These are phyloP conservation scores for Tulasnella sp. DNA, from an alignment of 768 basidiomycete genomes.

Conservation along the genomic window DNA sequence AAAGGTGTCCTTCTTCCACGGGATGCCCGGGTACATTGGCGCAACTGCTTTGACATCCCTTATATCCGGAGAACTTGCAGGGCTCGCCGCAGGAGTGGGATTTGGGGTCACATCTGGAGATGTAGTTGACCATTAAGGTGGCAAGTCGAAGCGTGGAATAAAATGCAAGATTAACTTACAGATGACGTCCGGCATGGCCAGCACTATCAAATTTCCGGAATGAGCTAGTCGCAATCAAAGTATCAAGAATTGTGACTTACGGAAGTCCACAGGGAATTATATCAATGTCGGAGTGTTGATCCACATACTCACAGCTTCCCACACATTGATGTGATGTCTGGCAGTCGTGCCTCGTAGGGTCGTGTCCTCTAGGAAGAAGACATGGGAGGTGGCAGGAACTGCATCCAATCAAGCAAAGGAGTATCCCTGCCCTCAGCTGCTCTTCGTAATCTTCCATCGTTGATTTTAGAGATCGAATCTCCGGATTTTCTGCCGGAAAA, in stretches of 20 bases:
- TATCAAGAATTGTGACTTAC: too few relatives aligned
- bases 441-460: not conserved
- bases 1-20: not conserved
- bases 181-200: slow-evolving; percentile 1
- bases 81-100: slow-evolving; percentile 2
- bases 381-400: not conserved
- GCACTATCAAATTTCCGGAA: too few relatives aligned
- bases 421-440: not conserved
- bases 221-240: too few relatives aligned
- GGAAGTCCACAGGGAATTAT: not conserved
- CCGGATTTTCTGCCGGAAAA: slow-evolving; percentile 4
- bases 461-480: not conserved
- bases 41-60: not conserved
- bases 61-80: not conserved
- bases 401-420: slow-evolving; percentile 4
- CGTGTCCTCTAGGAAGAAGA: not conserved
- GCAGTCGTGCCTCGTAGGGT: not conserved
- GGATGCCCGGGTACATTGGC: not conserved
- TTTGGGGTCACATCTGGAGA: not conserved
- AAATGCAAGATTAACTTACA: slow-evolving; percentile 3
- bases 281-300: not conserved
- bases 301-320: not conserved
- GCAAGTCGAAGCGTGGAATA: not conserved
- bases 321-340: slow-evolving; percentile 2
- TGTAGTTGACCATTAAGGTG: not conserved